Conservation (phyloP, 2,329 filamentous ascomycete species). For the Ceratocystis harringtonii region DNA sequence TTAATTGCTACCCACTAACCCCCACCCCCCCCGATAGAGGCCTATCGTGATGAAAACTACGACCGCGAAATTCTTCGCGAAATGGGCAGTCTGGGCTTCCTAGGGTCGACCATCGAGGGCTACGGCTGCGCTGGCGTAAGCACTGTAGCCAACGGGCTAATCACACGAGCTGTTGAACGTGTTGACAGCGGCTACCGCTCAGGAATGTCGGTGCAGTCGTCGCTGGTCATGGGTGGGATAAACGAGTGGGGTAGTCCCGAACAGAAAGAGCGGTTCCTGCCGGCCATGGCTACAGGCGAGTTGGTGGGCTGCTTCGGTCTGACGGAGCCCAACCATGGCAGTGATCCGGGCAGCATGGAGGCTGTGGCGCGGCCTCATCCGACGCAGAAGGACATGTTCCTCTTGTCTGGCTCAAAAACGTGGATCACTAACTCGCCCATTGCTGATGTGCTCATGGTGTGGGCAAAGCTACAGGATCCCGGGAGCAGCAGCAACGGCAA, state of each 20-base stretch:
- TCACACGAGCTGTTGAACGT: slow-evolving; percentile 78
- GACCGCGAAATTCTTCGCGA: slow-evolving; percentile 73
- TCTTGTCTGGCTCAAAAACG: slow-evolving; percentile 70
- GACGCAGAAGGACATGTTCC: slow-evolving; percentile 66
- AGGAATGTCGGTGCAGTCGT: slow-evolving; percentile 86
- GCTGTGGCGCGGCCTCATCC: slow-evolving; percentile 72
- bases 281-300: slow-evolving; percentile 67
- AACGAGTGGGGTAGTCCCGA: slow-evolving; percentile 75
- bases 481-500: slow-evolving; percentile 48
- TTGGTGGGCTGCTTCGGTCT: slow-evolving; percentile 74
- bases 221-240: slow-evolving; percentile 85
- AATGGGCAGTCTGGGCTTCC: slow-evolving; percentile 82
- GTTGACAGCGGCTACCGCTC: slow-evolving; percentile 86
- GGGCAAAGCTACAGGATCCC: slow-evolving; percentile 71
- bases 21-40: slow-evolving; percentile 41
- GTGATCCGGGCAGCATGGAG: slow-evolving; percentile 85
- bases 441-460: slow-evolving; percentile 69
- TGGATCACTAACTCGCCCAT: slow-evolving; percentile 96
- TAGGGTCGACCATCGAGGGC: slow-evolving; percentile 73
- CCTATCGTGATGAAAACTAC: slow-evolving; percentile 72
- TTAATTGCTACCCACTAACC: neutral
- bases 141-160: slow-evolving; percentile 75
- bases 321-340: slow-evolving; percentile 86
- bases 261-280: slow-evolving; percentile 72
- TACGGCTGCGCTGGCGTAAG: slow-evolving; percentile 81